Evolutionary conservation across 2,329 filamentous ascomycete species (phyloP), one percentile per base, ranked within the genome.

Genomic region (Hymenoscyphus repandus): DNA sequence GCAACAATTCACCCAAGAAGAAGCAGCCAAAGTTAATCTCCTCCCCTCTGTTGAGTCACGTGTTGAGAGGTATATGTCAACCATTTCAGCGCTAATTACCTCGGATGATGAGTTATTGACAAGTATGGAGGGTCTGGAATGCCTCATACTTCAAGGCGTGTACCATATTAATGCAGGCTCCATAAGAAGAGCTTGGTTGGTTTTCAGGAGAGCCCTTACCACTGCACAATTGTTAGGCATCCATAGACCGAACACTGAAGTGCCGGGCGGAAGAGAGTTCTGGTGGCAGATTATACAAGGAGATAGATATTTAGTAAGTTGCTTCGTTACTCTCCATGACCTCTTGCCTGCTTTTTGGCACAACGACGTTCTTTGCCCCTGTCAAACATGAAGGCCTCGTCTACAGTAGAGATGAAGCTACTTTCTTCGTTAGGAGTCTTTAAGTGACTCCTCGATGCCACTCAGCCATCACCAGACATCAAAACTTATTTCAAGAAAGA

Each of bases 81-180:
- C 58, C 11, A 53, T 65, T 20, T 53, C 59, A 47, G 54, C 58
- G 4, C 54, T 62, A 22, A 34, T 55, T 5, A 55, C 47, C 18
- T 52, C 53, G 9, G 53, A 55, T 50, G 53, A 55, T 45, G 70
- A 72, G 2, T 59, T 80, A 0, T 58, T 74, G 0, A 65, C 62
- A 20, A 75, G 72, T 2, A 59, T 75, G 1, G 77, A 82, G 59
- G 78, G 74, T 0, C 59, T 79, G 5, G 73, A 78, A 51, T 74
- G 74, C 45, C 64, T 80, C n/a, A 67, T 78, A 55, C 64, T 79
- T 0, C 71, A 78, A 53, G 68, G 67, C 11, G 64, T 76, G 18
- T 75, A 72, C 55, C 65, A 73, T 6, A 71, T 70, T 27, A 77
- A 77, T 27, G 61, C 62, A 0, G 78, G 78, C 1, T 69, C 73